Percentiles rank a stretch among this genome's conserved stretches.
Evolutionary conservation across 2,329 filamentous ascomycete species (phyloP).

Genomic region (Capronia coronata): DNA sequence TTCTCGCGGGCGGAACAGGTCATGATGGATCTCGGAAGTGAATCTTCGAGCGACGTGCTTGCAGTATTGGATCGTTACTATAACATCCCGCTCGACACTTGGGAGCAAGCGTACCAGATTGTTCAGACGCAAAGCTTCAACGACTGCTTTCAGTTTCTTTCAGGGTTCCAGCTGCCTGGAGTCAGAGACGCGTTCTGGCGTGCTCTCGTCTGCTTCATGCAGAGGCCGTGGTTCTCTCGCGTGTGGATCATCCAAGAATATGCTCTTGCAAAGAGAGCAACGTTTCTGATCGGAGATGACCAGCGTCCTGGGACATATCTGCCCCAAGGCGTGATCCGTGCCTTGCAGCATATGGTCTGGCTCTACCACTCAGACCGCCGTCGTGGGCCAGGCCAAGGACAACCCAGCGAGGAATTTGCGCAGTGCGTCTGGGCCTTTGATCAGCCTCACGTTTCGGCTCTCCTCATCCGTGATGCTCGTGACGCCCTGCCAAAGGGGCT

Average conservation of each 20-base stretch:
- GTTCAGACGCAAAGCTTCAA: neutral
- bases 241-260: constrained; percentile 4
- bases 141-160: neutral
- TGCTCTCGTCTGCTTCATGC: constrained; percentile 2
- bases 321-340: neutral
- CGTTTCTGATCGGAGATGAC: neutral
- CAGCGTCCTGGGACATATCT: constrained; percentile 4
- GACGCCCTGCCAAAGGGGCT: too few species aligned
- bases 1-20: constrained; percentile 13
- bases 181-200: constrained; percentile 5
- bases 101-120: neutral
- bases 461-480: too few species aligned
- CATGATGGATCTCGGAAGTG: constrained; percentile 8
- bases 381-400: too few species aligned
- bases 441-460: too few species aligned
- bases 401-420: too few species aligned
- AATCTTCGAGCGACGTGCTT: neutral
- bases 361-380: neutral
- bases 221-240: constrained; percentile 24
- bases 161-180: neutral
- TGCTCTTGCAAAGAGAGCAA: neutral
- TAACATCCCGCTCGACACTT: neutral
- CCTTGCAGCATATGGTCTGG: constrained; percentile 3
- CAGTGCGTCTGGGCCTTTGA: too few species aligned
- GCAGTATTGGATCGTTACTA: constrained; percentile 5